Conservation (phyloP, 345 rosid genomes). For the Hibiscus trionum region DNA sequence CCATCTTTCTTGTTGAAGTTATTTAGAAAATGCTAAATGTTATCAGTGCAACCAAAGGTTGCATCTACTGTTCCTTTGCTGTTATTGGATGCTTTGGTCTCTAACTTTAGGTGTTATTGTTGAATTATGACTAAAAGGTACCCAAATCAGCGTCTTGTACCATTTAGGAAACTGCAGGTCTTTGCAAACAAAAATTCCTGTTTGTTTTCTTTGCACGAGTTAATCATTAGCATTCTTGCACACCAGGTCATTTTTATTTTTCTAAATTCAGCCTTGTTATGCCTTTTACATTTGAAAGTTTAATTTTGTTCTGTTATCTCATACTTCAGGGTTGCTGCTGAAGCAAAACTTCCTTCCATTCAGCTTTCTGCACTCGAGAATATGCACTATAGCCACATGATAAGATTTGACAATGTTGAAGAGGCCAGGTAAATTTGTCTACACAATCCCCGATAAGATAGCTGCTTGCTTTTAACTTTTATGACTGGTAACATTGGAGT, state of each 20-base stretch:
- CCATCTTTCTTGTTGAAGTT: neutral
- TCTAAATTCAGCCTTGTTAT: neutral
- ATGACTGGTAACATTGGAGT: constrained; percentile 2
- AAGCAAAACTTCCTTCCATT: constrained; percentile 57
- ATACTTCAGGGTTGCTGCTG: constrained; percentile 59
- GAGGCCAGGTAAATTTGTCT: constrained; percentile 60
- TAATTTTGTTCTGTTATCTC: constrained; percentile 1
- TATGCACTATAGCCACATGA: constrained; percentile 94
- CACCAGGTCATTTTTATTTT: neutral
- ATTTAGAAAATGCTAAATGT: neutral
- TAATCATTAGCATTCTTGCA: neutral
- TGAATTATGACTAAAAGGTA: neutral
- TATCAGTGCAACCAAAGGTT: neutral
- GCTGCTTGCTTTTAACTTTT: neutral
- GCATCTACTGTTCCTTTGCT: neutral
- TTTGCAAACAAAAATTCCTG: neutral
- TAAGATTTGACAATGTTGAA: constrained; percentile 74
- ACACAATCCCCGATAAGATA: neutral
- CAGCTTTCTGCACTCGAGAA: constrained; percentile 82
- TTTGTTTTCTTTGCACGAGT: neutral
- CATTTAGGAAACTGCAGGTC: neutral
- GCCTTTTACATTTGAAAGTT: neutral
- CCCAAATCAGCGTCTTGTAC: neutral
- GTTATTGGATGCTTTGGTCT: neutral
- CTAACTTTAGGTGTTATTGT: neutral